Evolutionary conservation across 495 filamentous ascomycete species (phyloP).

Genomic region (Stereocaulon alpinum): DNA sequence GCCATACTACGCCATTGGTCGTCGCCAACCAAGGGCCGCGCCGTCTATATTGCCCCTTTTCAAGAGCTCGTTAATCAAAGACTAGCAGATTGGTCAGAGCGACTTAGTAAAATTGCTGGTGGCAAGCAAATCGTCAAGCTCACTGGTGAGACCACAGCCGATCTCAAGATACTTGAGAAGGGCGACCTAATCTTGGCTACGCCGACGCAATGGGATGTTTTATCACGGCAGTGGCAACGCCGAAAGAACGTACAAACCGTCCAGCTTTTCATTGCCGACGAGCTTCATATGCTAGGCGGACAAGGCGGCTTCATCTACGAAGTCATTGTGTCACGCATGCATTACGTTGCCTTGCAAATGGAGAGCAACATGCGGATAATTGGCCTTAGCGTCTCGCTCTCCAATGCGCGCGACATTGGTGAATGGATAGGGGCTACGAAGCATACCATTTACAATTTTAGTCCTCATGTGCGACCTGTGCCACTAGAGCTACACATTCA

Average conservation of each 20-base stretch:
- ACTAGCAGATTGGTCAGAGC: conserved; percentile 71
- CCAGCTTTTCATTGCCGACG: conserved; percentile 88
- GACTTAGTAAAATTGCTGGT: conserved; percentile 60
- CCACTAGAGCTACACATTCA: conserved; percentile 92
- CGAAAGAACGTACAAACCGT: conserved; percentile 90
- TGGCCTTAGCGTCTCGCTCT: conserved; percentile 82
- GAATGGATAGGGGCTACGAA: conserved; percentile 99
- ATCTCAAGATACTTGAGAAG: conserved; percentile 78
- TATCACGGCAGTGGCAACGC: conserved; percentile 92
- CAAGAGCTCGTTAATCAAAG: conserved; percentile 82
- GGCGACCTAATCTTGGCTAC: conserved; percentile 91
- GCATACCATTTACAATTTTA: conserved; percentile 98
- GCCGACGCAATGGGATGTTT: conserved; percentile 85
- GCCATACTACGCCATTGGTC: conserved; percentile 84
- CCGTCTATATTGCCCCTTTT: conserved; percentile 92
- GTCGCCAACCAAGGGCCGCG: conserved; percentile 58
- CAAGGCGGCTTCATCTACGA: conserved; percentile 87
- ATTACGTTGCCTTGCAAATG: conserved; percentile 83
- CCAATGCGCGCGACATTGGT: conserved; percentile 86
- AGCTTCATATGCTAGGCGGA: conserved; percentile 92
- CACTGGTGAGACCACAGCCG: conserved; percentile 83
- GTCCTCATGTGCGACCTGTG: conserved; percentile 74
- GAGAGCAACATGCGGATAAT: conserved; percentile 78
- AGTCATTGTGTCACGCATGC: conserved; percentile 92
- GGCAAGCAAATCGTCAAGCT: conserved; percentile 92